Conservation (phyloP, 2,329 filamentous ascomycete genomes). For the Myrmaecium sp. region DNA sequence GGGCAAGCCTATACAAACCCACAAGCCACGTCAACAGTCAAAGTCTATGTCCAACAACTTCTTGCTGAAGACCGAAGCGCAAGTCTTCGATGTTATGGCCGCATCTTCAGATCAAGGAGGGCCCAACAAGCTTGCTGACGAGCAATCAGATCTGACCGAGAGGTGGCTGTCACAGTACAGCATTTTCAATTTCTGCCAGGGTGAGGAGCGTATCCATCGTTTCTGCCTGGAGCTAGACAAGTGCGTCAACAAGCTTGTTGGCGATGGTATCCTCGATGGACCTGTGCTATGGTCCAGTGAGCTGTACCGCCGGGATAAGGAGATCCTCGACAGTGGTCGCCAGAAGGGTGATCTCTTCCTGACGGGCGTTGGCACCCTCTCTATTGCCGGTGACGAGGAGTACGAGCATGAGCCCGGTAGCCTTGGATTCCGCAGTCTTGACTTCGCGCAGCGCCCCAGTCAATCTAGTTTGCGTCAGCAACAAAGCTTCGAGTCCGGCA, state of each 20-base stretch:
- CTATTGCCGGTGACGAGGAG: slow-evolving; percentile 30
- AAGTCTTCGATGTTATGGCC: slow-evolving; percentile 75
- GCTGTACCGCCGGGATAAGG: slow-evolving; percentile 63
- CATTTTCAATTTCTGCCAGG: slow-evolving; percentile 85
- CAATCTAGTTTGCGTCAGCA: slow-evolving; percentile 43
- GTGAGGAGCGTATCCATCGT: slow-evolving; percentile 85
- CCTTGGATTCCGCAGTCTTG: slow-evolving; percentile 22
- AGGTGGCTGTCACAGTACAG: slow-evolving; percentile 68
- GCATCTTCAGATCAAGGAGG: slow-evolving; percentile 72
- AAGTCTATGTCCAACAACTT: slow-evolving; percentile 37
- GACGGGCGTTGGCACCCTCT: slow-evolving; percentile 29
- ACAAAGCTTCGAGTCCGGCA: slow-evolving; percentile 52
- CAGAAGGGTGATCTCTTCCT: slow-evolving; percentile 32
- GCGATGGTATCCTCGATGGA: slow-evolving; percentile 66
- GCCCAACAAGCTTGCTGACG: slow-evolving; percentile 88
- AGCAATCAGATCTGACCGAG: slow-evolving; percentile 71
- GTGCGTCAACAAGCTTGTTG: slow-evolving; percentile 71
- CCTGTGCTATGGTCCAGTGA: slow-evolving; percentile 88
- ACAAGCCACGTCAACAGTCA: slow-evolving; percentile 25
- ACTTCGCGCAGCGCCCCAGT: slow-evolving; percentile 33
- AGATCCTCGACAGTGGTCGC: slow-evolving; percentile 35
- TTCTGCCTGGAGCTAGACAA: slow-evolving; percentile 82
- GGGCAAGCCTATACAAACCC: slow-evolving; percentile 21
- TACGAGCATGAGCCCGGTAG: slow-evolving; percentile 21
- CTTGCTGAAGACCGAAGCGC: slow-evolving; percentile 64